phyloP scores from a whole-genome alignment of 768 basidiomycete genomes.

The Xerocomus spinulosus region DNA sequence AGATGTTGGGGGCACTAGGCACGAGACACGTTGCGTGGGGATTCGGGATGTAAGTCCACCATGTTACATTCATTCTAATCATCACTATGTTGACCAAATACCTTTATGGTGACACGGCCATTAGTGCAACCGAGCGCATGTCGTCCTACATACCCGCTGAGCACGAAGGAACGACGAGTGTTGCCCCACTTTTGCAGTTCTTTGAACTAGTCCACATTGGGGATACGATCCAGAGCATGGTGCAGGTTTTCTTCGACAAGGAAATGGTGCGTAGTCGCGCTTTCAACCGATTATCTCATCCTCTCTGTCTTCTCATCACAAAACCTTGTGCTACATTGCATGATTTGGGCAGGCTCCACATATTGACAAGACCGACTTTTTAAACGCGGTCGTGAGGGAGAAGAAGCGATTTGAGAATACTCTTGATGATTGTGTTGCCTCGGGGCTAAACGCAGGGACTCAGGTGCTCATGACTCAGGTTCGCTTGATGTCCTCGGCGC shows the following conservation, averaged over 20 bases:
- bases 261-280: slow-evolving; percentile 58
- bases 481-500: not conserved
- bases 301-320: not conserved
- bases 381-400: slow-evolving; percentile 89
- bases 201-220: slow-evolving; percentile 97
- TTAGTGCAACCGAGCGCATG: slow-evolving; percentile 88
- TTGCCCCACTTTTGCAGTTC: slow-evolving; percentile 92
- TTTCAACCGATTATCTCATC: not conserved
- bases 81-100: not conserved
- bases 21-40: slow-evolving; percentile 78
- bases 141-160: slow-evolving; percentile 84
- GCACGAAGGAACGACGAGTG: slow-evolving; percentile 72
- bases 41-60: slow-evolving; percentile 56
- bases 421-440: slow-evolving; percentile 90
- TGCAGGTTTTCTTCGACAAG: slow-evolving; percentile 98
- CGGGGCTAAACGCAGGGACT: slow-evolving; percentile 91
- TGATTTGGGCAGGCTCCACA: slow-evolving; percentile 59
- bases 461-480: slow-evolving; percentile 95
- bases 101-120: not conserved
- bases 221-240: slow-evolving; percentile 95
- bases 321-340: not conserved
- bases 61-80: not conserved
- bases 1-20: slow-evolving; percentile 72
- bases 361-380: slow-evolving; percentile 90
- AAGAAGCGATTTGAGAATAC: slow-evolving; percentile 95